Conservation (phyloP, 2,329 filamentous ascomycete genomes). For the Didymella arachidicola region DNA sequence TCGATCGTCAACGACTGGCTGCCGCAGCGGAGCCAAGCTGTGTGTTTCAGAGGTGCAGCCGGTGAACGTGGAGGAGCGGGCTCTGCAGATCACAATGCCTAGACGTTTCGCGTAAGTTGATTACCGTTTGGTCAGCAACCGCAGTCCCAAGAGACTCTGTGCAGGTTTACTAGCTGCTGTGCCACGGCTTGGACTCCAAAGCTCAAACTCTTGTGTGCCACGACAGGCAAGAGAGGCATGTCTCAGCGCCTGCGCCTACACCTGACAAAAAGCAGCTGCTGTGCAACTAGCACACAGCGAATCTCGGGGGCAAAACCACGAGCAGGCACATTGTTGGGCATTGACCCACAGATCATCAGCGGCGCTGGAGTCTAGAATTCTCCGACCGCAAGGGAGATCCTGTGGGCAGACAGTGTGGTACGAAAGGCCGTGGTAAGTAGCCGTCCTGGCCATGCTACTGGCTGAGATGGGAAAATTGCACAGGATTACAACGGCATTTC, state of each 20-base stretch:
- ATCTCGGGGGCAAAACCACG: slow-evolving; percentile 10
- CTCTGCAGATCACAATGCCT: slow-evolving; percentile 12
- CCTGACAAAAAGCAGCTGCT: slow-evolving; percentile 13
- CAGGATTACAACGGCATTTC: slow-evolving; percentile 11
- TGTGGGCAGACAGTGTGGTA: slow-evolving; percentile 4
- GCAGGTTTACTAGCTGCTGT: slow-evolving; percentile 4
- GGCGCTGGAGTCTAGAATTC: slow-evolving; percentile 21
- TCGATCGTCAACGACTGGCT: slow-evolving; percentile 14
- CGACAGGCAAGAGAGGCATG: slow-evolving; percentile 1
- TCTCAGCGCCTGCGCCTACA: slow-evolving; percentile 10
- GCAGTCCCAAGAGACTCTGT: slow-evolving; percentile 3
- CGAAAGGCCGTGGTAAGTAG: slow-evolving; percentile 7
- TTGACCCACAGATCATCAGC: slow-evolving; percentile 17
- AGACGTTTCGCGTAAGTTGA: slow-evolving; percentile 13
- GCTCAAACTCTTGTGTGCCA: neutral
- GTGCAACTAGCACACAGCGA: slow-evolving; percentile 11
- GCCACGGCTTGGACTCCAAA: slow-evolving; percentile 5
- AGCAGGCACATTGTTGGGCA: slow-evolving; percentile 9
- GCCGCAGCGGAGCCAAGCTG: neutral
- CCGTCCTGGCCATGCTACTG: slow-evolving; percentile 5
- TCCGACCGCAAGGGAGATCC: slow-evolving; percentile 19
- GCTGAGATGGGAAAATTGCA: slow-evolving; percentile 3
- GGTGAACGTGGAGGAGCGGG: slow-evolving; percentile 18
- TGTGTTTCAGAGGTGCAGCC: slow-evolving; percentile 11
- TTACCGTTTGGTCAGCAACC: neutral